Percentiles rank a stretch among this genome's conserved stretches.
Evolutionary conservation across 1,284 basidiomycete genomes (phyloP).

Genomic region (Microbotryum saponariae): DNA sequence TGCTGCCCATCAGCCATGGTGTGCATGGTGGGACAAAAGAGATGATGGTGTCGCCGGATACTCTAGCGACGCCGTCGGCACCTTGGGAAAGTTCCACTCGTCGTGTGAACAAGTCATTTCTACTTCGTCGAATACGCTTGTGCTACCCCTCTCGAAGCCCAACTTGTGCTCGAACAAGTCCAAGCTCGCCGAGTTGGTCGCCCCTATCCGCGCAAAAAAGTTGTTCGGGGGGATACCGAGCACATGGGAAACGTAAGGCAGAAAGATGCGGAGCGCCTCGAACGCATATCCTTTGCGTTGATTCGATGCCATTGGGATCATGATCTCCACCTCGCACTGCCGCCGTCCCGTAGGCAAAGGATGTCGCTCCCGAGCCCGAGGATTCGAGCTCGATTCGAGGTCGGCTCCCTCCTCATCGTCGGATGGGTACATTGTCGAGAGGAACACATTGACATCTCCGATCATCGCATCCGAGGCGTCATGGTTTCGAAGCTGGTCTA

Average conservation of each 20-base stretch:
- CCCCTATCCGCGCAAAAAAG: constrained; percentile 54
- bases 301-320: constrained; percentile 61
- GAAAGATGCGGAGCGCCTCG: constrained; percentile 39
- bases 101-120: constrained; percentile 48
- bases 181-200: constrained; percentile 52
- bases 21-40: too few species aligned
- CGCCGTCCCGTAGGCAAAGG: constrained; percentile 46
- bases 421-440: constrained; percentile 49
- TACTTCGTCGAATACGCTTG: constrained; percentile 65
- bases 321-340: constrained; percentile 60
- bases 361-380: background rate
- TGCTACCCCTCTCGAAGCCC: constrained; percentile 58
- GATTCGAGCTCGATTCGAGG: constrained; percentile 42
- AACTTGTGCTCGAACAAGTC: constrained; percentile 56
- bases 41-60: too few species aligned
- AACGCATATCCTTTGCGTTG: constrained; percentile 53
- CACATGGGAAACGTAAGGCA: constrained; percentile 37
- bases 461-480: constrained; percentile 56
- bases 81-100: too few species aligned
- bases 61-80: too few species aligned
- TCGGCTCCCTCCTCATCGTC: constrained; percentile 39
- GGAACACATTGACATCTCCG: constrained; percentile 87
- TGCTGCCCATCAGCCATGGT: too few species aligned
- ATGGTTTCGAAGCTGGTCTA: constrained; percentile 33
- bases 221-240: constrained; percentile 24